Conservation (phyloP, 2,329 filamentous ascomycete species). For the Arthrobotrys conoides region DNA sequence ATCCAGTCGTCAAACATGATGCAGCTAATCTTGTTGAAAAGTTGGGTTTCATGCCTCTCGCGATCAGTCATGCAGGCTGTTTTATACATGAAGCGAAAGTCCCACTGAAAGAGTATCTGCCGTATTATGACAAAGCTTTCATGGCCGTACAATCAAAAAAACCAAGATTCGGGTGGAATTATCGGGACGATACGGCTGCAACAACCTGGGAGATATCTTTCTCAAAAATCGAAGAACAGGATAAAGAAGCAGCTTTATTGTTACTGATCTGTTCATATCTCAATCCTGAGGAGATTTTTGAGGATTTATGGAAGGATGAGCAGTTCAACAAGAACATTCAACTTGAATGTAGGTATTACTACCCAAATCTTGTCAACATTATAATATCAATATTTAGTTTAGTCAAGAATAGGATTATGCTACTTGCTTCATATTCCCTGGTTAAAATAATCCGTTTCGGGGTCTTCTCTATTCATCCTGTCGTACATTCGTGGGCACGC, state of each 20-base stretch:
- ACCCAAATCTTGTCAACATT: neutral
- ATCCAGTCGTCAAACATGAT: conserved; percentile 1
- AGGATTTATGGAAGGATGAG: conserved; percentile 41
- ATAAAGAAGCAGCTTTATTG: conserved; percentile 49
- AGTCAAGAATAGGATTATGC: no score
- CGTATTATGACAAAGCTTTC: conserved; percentile 46
- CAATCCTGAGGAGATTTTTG: conserved; percentile 51
- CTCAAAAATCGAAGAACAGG: conserved; percentile 28
- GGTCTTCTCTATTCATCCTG: conserved; percentile 52
- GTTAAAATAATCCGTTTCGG: neutral
- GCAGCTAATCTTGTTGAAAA: conserved; percentile 18
- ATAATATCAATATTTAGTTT: no score
- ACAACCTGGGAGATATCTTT: conserved; percentile 60
- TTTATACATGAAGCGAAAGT: conserved; percentile 35
- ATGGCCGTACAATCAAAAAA: conserved; percentile 17
- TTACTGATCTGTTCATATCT: conserved; percentile 53
- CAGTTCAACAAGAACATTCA: neutral
- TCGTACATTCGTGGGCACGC: conserved; percentile 61
- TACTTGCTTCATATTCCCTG: no score
- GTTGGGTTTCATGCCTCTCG: conserved; percentile 46
- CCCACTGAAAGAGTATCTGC: neutral
- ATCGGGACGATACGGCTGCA: conserved; percentile 40
- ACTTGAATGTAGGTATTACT: neutral
- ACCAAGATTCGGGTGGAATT: conserved; percentile 4
- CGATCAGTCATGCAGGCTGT: conserved; percentile 26